Evolutionary conservation across 2,329 filamentous ascomycete species (phyloP), one percentile per base, ranked within the genome.

Genomic region (Pestalotiopsis fici): DNA sequence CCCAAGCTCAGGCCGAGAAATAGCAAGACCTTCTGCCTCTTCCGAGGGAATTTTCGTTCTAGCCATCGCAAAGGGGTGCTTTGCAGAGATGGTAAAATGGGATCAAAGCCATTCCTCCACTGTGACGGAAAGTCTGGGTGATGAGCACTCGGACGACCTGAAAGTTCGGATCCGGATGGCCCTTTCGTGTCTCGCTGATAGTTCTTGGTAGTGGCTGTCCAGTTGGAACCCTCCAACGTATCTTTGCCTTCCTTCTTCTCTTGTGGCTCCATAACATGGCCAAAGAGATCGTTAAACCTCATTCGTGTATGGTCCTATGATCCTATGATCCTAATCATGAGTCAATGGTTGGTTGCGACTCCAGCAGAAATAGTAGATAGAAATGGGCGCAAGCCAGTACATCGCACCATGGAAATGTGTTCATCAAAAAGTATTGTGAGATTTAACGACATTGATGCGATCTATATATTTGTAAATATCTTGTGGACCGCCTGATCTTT

Each of bases 1-100:
- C 60, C 31, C 11, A 71, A 7, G 61, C 54, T 60, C 15, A 65
- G 6, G 12, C 28, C 27, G 5, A 64, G n/a, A n/a, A 64, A 54
- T 2, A 69, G 28, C n/a, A 60, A 4, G 13, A 25, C 47, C 28
- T 50, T 66, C n/a, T 62, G 67, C 28, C 57, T 39, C 7, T 39
- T 28, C 6, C 25, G 43, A 9, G 67, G 65, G 21, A 67, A 61
- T n/a, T 37, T 64, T 23, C 43, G 25, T n/a, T 64, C 54, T 7
- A 57, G 9, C 56, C 39, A 57, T 4, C 55, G 39, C 31, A 21
- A 23, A 12, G 62, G 43, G 23, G 50, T 28, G 18, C 15, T 35
- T 25, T 64, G 62, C 6, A 31, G 11, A 35, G 18, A 28, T 6
- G 62, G 27, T 25, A 55, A 55, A 2, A 64, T 25, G 27, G 62